Conservation (phyloP, 176 grass and related monocot genomes). For the Cenchrus purpureus region DNA sequence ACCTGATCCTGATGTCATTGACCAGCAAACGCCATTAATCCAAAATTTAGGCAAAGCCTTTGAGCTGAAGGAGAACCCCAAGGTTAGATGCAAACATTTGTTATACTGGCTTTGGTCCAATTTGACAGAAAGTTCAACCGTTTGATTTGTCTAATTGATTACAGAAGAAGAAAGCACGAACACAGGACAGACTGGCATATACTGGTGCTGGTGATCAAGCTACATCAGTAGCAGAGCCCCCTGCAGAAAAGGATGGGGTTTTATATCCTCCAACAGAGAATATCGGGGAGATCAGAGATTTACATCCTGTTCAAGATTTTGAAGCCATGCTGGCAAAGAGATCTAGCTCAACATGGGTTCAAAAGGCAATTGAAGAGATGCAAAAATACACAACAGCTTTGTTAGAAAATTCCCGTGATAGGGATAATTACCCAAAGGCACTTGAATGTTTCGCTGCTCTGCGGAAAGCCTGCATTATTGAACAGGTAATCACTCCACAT, state of each 20-base stretch:
- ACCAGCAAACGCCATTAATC: constrained; percentile 45
- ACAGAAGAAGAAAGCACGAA: constrained; percentile 62
- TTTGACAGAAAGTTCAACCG: constrained; percentile 5
- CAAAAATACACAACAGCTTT: constrained; percentile 59
- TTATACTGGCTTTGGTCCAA: constrained; percentile 23
- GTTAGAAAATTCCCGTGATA: constrained; percentile 61
- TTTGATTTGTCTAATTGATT: constrained; percentile 38
- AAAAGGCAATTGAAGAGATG: constrained; percentile 82
- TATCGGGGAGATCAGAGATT: constrained; percentile 60
- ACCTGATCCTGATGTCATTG: constrained; percentile 63
- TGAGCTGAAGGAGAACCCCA: constrained; percentile 83
- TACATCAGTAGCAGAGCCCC: constrained; percentile 47
- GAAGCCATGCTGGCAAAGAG: constrained; percentile 84
- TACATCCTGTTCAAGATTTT: constrained; percentile 85
- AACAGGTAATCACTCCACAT: constrained; percentile 63
- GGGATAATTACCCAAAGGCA: constrained; percentile 64
- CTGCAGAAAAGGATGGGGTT: constrained; percentile 40
- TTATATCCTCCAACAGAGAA: constrained; percentile 52
- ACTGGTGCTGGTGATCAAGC: constrained; percentile 41
- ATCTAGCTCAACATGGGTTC: constrained; percentile 72
- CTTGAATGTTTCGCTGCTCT: constrained; percentile 77
- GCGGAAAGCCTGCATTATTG: constrained; percentile 84
- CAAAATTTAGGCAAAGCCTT: constrained; percentile 67
- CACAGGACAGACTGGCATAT: constrained; percentile 43
- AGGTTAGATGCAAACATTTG: constrained; percentile 55